Base-by-base conservation (phyloP, 371 early-diverging fungal genomes). In the Mortierella sp. region DNA sequence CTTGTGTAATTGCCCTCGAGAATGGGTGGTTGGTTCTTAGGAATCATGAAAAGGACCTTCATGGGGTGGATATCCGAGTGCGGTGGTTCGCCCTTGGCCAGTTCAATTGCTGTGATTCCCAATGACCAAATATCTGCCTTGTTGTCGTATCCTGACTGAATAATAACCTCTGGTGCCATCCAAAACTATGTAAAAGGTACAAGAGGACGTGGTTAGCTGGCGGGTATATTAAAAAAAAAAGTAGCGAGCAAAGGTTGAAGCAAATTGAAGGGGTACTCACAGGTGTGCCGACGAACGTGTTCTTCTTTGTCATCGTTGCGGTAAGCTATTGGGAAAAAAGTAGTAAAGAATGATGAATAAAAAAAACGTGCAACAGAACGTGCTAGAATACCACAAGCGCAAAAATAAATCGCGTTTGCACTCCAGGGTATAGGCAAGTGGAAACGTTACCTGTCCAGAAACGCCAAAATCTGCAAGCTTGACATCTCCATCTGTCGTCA, bases 41-140 rank as follows among this genome's bases (percentile, higher is more conserved):
- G 98, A 65, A 98, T 99, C 74, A 96, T 90, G 80, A 98, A 97
- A 49, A 99, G 91, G 6, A 96, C 98, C 82, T 96, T 95, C 96
- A 98, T 95, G 1, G 98, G 98, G 81, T 97, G 97, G 84, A 96
- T 89, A 70, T 98, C 96, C 4, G 97, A 93, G 82, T 97, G 96
- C 24, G 99, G 99, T 41, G 99, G 97, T 79, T 95, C 93, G 2
- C 98, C 97, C 74, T 94, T 96, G 54, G 98, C 97, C 65, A 99
- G 90, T 89, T 99, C 99, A 48, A 99, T 98, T 0, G 99, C 97
- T 4, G 99, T 98, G 77, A 99, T 99, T 14, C 99, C 99, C 46
- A 99, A 89, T 60, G 97, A 96, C 99, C 99, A 99, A 56, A 99
- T 97, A 90, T 99, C 99, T 0, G 98, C 99, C 93, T 97, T 98